These are phyloP conservation scores for Larix kaempferi DNA, from an alignment of 75 land plant genomes.

Conservation along the genomic window DNA sequence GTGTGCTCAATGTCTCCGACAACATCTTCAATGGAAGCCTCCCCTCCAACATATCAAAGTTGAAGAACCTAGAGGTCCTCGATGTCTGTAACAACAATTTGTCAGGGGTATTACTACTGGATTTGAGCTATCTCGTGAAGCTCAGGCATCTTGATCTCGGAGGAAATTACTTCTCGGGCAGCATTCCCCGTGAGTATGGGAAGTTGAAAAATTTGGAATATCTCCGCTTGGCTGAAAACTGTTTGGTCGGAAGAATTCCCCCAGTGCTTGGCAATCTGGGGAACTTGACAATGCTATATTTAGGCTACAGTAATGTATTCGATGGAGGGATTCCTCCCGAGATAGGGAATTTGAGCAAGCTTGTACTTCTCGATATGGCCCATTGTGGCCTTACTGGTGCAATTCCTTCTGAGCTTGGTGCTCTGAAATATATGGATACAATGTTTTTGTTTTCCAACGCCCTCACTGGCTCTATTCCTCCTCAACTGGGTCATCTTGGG, in stretches of 20 bases:
- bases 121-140: conserved; percentile 28
- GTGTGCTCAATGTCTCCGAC: conserved; percentile 40
- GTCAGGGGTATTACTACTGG: conserved; percentile 45
- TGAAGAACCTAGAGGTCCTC: conserved; percentile 38
- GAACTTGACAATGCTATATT: conserved; percentile 46
- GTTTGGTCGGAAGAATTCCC: conserved; percentile 66
- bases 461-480: conserved; percentile 62
- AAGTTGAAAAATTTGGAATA: conserved; percentile 39
- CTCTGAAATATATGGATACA: conserved; percentile 43
- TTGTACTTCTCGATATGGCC: conserved; percentile 59
- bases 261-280: conserved; percentile 58
- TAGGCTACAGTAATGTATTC: conserved; percentile 71
- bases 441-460: conserved; percentile 50
- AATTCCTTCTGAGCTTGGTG: conserved; percentile 59
- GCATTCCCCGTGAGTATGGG: conserved; percentile 63
- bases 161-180: conserved; percentile 74
- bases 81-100: conserved; percentile 72
- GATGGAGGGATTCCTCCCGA: conserved; percentile 63
- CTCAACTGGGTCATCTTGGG: conserved; percentile 53
- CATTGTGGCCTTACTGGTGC: conserved; percentile 51
- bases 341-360: conserved; percentile 46
- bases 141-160: conserved; percentile 66
- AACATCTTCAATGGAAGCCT: conserved; percentile 51
- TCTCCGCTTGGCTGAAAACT: conserved; percentile 64
- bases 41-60: conserved; percentile 19